Evolutionary conservation across 805 yeast species (phyloP).

Genomic region (Saturnispora galanensis): DNA sequence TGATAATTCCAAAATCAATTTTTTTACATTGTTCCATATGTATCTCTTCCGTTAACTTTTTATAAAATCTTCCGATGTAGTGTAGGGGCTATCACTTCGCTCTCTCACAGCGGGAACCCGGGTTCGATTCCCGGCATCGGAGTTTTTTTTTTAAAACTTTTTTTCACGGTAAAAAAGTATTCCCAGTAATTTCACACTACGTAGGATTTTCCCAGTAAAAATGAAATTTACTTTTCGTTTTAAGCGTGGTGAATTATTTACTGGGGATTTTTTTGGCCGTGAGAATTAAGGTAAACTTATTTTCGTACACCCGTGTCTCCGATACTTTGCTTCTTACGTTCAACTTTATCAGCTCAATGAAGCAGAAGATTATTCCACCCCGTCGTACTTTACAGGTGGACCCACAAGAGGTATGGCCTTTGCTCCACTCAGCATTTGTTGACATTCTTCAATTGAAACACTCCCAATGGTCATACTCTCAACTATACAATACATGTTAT

Average conservation of each 20-base stretch:
- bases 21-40: too few species aligned
- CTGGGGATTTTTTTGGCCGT: too few species aligned
- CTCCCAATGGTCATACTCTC: conserved; percentile 69
- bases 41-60: too few species aligned
- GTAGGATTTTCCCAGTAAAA: neutral
- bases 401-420: conserved; percentile 58
- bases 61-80: conserved; percentile 26
- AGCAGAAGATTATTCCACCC: conserved; percentile 53
- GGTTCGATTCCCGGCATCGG: conserved; percentile 36
- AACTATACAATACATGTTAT: conserved; percentile 71
- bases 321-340: neutral
- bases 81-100: conserved; percentile 33
- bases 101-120: conserved; percentile 34
- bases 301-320: neutral
- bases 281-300: neutral
- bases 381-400: conserved; percentile 39
- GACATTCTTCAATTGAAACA: conserved; percentile 69
- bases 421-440: conserved; percentile 54
- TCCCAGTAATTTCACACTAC: too few species aligned
- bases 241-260: too few species aligned
- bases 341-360: neutral
- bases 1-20: too few species aligned
- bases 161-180: neutral
- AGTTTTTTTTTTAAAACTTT: conserved; percentile 12
- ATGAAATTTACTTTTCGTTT: neutral